Base-by-base conservation (phyloP, 2,329 filamentous ascomycete species). In the Grosmannia penicillata region DNA sequence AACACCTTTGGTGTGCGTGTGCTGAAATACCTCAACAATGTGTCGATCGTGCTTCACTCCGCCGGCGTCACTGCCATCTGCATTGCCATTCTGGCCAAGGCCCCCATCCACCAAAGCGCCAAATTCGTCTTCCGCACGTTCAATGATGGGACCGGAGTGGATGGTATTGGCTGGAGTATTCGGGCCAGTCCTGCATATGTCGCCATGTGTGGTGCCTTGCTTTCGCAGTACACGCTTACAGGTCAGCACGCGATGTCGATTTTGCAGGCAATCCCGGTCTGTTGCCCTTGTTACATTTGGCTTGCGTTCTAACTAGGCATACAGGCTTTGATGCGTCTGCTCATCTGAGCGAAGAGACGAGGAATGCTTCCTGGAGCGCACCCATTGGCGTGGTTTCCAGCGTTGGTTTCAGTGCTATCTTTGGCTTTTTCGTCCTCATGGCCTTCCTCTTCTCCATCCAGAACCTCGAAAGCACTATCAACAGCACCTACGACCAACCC, bases 341-440 rank as follows among this genome's bases (percentile, higher is more conserved):
- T 1, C 71, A 75, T 50, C 51, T 75, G 13, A 66, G 61, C 11
- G 71, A 75, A 48, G 71, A 75, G 51, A 75, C 70, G 1, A 58
- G 59, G 15, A 69, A 68, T 18, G 71, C 71, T 4, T 60, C 63
- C 9, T 71, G 70, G 67, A 64, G 61, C 28, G 71, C 71, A 0
- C 71, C 71, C 0, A 64, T 74, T 21, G 71, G 71, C 10, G 69
- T 75, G 1, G 56, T 75, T 4, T 70, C 64, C 26, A 71, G 66
- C 1, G 66, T 75, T 18, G 65, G 65, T 4, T 68, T 70, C 51
- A 70, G 65, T 8, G 59, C 68, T 2, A 34, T 72, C 15, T 74
- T 74, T 48, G 70, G 70, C n/a, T 70, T 72, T 50, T 72, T 73
- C 46, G 64, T 73, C n/a, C 52, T 75, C 25, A 54, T 75, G 34